Conservation (phyloP, 768 basidiomycete genomes). For the Russula sp. region DNA sequence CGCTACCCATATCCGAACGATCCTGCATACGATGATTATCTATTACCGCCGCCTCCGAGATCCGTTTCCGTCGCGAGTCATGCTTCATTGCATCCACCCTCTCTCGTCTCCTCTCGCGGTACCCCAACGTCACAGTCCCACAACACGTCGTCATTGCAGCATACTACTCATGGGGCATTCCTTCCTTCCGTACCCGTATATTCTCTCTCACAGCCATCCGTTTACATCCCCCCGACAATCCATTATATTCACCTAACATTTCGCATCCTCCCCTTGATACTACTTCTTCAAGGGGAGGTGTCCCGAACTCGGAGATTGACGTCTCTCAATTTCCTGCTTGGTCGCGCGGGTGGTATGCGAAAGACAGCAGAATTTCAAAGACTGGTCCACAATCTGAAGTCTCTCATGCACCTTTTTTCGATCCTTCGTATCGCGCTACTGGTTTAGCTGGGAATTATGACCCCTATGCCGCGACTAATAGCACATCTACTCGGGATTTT, state of each 20-base stretch:
- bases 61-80: conserved; percentile 23
- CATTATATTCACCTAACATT: conserved; percentile 2
- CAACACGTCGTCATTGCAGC: conserved; percentile 26
- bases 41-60: conserved; percentile 31
- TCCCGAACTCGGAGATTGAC: conserved; percentile 49
- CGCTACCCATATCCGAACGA: conserved; percentile 29
- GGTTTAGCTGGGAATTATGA: conserved; percentile 24
- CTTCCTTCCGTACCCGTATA: conserved; percentile 45
- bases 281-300: conserved; percentile 27
- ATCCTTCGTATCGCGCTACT: conserved; percentile 33
- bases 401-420: conserved; percentile 37
- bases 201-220: conserved; percentile 1
- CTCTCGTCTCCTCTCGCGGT: conserved; percentile 35
- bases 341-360: conserved; percentile 60
- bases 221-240: background rate
- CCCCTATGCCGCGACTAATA: conserved; percentile 40
- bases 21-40: conserved; percentile 36
- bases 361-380: conserved; percentile 28
- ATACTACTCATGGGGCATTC: conserved; percentile 43
- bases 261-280: conserved; percentile 15
- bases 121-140: conserved; percentile 38
- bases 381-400: conserved; percentile 22
- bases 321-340: conserved; percentile 61
- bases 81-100: conserved; percentile 37
- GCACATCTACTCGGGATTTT: conserved; percentile 44